A percentile compares a stretch with the other conserved stretches of the same genome.
Conservation (phyloP, 306 rosid species). For the Cercis canadensis region DNA sequence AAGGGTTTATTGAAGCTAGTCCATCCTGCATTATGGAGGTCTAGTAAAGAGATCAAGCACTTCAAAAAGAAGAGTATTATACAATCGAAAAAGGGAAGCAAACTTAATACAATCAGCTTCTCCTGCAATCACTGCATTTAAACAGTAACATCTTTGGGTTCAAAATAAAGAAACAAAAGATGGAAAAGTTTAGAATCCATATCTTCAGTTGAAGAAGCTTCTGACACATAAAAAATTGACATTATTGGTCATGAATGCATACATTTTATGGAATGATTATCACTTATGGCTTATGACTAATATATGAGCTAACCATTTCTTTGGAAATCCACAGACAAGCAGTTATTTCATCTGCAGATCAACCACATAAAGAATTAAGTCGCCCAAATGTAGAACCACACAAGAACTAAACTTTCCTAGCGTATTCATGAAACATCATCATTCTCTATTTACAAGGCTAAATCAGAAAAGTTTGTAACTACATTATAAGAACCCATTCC, state of each 20-base stretch:
- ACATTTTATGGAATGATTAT: background rate
- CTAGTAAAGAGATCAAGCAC: background rate
- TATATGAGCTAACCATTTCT: background rate
- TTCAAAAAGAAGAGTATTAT: background rate
- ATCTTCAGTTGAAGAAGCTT: background rate
- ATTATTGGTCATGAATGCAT: no score
- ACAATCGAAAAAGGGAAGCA: no score
- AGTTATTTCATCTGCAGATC: background rate
- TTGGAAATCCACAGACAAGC: background rate
- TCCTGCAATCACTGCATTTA: background rate
- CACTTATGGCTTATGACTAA: background rate
- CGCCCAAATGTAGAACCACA: background rate
- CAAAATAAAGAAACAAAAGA: no score
- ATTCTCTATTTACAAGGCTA: no score
- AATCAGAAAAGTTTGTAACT: background rate
- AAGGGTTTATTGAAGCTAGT: no score
- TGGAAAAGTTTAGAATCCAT: background rate
- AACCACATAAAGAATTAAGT: background rate
- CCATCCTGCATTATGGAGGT: background rate
- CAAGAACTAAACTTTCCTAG: background rate
- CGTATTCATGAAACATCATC: no score
- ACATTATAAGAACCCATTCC: background rate
- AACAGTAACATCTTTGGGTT: background rate
- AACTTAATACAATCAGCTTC: no score
- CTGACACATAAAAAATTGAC: background rate